These are phyloP conservation scores for Logfia minima DNA, from an alignment of 129 eudicot genomes.

Conservation along the genomic window DNA sequence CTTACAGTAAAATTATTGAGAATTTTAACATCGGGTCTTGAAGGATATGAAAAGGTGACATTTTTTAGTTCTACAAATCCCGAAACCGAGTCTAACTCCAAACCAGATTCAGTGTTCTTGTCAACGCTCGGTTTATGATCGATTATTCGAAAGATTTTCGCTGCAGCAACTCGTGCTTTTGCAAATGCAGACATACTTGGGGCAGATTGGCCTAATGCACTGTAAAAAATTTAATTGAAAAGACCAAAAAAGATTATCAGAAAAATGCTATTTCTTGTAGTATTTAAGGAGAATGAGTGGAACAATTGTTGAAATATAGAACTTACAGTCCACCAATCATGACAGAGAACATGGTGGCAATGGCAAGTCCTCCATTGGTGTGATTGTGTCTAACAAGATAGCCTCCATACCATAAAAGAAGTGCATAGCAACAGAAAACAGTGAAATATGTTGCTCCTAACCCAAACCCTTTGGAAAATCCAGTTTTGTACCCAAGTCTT, in stretches of 20 bases:
- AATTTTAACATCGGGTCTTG: slow-evolving; percentile 77
- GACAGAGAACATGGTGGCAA: slow-evolving; percentile 92
- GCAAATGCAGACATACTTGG: slow-evolving; percentile 97
- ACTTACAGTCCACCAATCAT: slow-evolving; percentile 98
- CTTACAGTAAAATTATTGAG: slow-evolving; percentile 57
- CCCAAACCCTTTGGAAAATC: slow-evolving; percentile 88
- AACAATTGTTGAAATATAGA: not conserved
- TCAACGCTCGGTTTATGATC: slow-evolving; percentile 79
- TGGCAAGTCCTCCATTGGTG: slow-evolving; percentile 94
- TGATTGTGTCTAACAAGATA: slow-evolving; percentile 83
- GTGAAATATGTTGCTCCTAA: slow-evolving; percentile 90
- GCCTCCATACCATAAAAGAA: slow-evolving; percentile 92
- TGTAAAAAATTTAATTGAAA: slow-evolving; percentile 13
- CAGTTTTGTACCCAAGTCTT: slow-evolving; percentile 79
- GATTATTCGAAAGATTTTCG: slow-evolving; percentile 70
- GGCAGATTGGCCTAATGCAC: slow-evolving; percentile 87
- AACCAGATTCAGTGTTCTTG: slow-evolving; percentile 55
- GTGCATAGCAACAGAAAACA: slow-evolving; percentile 88
- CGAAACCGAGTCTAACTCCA: slow-evolving; percentile 65
- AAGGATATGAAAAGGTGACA: slow-evolving; percentile 78
- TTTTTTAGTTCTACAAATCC: slow-evolving; percentile 75
- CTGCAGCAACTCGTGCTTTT: slow-evolving; percentile 91
- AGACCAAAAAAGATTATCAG: not conserved
- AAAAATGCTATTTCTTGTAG: not conserved
- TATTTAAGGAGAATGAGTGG: not conserved